These are phyloP conservation scores for Albizia julibrissin DNA, from an alignment of 306 rosid species.

Conservation along the genomic window DNA sequence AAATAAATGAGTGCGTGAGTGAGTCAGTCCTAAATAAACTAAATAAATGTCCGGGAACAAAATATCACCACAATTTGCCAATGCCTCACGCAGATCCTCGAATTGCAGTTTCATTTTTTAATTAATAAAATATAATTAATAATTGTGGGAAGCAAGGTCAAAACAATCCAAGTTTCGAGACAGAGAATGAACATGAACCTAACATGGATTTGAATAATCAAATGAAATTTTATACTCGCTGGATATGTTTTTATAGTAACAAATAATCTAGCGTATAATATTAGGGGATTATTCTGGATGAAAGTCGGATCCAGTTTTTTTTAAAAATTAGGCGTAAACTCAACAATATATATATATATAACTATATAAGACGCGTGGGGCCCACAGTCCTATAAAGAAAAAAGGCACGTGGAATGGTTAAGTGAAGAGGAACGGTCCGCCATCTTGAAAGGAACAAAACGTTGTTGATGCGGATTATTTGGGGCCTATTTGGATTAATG, in stretches of 20 bases:
- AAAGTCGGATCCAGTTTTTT: not conserved
- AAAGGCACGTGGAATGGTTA: not conserved
- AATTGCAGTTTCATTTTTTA: not conserved
- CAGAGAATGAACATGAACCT: conserved; percentile 13
- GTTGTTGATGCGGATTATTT: no score
- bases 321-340: not conserved
- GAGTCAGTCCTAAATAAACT: not conserved
- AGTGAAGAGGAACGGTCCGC: not conserved
- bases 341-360: not conserved
- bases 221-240: not conserved
- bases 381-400: not conserved
- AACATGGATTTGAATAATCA: not conserved
- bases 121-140: not conserved
- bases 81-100: not conserved
- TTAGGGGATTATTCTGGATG: not conserved
- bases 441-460: no score
- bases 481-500: no score
- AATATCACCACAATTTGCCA: not conserved
- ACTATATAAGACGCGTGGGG: not conserved
- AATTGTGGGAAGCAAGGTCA: conserved; percentile 37
- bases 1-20: not conserved
- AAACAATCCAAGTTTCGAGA: conserved; percentile 43
- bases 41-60: not conserved
- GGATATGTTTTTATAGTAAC: not conserved
- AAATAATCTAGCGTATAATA: not conserved